Base-by-base conservation (phyloP, 1,284 basidiomycete species). In the Vanrija pseudolonga region DNA sequence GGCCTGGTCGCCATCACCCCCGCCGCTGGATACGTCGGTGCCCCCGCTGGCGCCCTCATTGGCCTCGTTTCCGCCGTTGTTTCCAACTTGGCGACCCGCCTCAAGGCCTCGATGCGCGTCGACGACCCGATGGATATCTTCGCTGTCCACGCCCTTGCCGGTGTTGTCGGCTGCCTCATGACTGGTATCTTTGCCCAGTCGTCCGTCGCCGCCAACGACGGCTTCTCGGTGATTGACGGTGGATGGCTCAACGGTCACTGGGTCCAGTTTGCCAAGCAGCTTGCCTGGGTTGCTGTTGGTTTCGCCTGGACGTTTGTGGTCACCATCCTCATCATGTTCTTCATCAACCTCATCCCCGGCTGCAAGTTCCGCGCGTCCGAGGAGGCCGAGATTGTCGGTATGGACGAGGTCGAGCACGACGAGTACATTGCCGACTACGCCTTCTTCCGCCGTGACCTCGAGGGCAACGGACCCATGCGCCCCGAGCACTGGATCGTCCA, bases 101-200 rank as follows among this genome's bases (percentile, higher is more conserved):
- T 92, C 84, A 80, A 79, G 84, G 74, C 59, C 41, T 63, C 66
- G 5, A 77, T 77, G 75, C 65, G 74, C 41, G 76, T 77, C 58
- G 75, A 64, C 46, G 65, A 68, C 54, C 68, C 72, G 36, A 75
- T 76, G 75, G 88, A 91, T 82, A 81, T 91, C 55, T 90, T 88
- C 71, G 87, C 89, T n/a, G 88, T 91, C 66, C 91, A 98, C 79
- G 92, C 88, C 41, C 77, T 97, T 18, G 90, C 90, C 4, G 94
- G 94, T 45, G 84, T 94, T 20, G 81, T 95, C 48, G 92, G 93
- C 40, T 81, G 90, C 37, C 69, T 97, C 41, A 77, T 77, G 75
- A 77, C 75, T 17, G 75, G 75, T 42, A 59, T 77, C 50, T 96
- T 97, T 64, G 88, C 89, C 2, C 85, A 82, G 61, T 80, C 84